Evolutionary conservation across 495 filamentous ascomycete species (phyloP), one percentile per base, ranked within the genome.

Genomic region (Tuber magnatum): DNA sequence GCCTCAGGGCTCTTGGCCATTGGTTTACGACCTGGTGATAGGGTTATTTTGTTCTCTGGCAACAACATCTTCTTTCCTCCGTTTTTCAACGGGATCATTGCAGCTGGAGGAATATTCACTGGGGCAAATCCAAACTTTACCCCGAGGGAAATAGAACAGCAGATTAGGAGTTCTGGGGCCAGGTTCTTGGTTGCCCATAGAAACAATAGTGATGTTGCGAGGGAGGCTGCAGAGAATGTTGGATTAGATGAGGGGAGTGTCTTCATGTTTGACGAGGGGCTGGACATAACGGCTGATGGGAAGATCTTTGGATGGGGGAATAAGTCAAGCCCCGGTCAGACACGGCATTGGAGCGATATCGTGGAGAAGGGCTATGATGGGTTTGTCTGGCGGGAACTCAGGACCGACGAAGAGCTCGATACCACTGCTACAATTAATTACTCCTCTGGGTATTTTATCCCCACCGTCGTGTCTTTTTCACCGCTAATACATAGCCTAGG

Each of bases 121-220:
- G 92, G 92, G 38, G 92, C 92, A 7, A 94, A 94, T 77, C 93
- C 93, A 2, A 87, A 85, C n/a, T 93, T 89, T 77, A 90, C 92
- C 0, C 84, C 87, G 0, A 83, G 91, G 10, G 93, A 94, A 81
- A 83, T 95, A 22, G 89, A 89, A 20, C 91, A 90, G 80, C 93
- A 97, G 83, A 85, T 97, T 61, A 84, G 88, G 56, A 90, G 94
- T 83, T 90, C 87, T 68, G 90, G 86, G 0, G 88, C 93, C 0
- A 88, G 80, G 39, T 91, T 91, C 76, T 83, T 94, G 20, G 80
- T 92, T 75, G 88, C 89, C 38, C 87, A 88, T 24, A 84, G 85
- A 28, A 78, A 78, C 0, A 87, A 88, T 35, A 85, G 95, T 22
- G 77, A 87, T 12, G 88, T 87, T 28, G 93, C 91, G 12, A 82